phyloP scores from a whole-genome alignment of 352 stramenopile species.

The Pythium apleroticum region DNA sequence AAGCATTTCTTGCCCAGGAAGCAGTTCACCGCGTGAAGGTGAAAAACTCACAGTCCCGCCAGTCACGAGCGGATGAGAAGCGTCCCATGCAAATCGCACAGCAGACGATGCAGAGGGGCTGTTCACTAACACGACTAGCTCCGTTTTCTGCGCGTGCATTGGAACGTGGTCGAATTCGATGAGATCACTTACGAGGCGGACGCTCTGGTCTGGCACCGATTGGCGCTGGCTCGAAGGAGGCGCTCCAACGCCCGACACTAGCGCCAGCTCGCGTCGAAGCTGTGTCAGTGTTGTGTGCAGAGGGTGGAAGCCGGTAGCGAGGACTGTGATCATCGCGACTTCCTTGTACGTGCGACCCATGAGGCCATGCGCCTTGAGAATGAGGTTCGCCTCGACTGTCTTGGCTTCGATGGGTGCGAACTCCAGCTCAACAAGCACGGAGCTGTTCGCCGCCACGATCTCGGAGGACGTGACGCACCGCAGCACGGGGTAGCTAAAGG shows the following conservation, averaged over 20 bases:
- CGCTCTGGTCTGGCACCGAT: conserved; percentile 38
- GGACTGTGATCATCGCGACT: conserved; percentile 54
- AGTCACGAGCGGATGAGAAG: conserved; percentile 47
- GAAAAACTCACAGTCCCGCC: conserved; percentile 50
- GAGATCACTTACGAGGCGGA: conserved; percentile 49
- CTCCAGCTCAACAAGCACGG: conserved; percentile 65
- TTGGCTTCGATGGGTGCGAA: conserved; percentile 74
- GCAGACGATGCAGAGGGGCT: background rate
- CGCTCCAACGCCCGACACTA: conserved; percentile 6
- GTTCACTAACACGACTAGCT: conserved; percentile 61
- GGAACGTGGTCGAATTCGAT: conserved; percentile 66
- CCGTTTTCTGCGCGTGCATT: conserved; percentile 42
- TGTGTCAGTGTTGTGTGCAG: conserved; percentile 35
- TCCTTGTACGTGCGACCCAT: conserved; percentile 72
- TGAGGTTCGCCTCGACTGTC: conserved; percentile 47
- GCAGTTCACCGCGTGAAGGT: conserved; percentile 48
- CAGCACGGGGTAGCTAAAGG: conserved; percentile 46
- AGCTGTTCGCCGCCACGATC: conserved; percentile 63
- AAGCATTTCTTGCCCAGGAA: conserved; percentile 44
- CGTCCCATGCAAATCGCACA: conserved; percentile 63
- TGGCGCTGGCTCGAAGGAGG: conserved; percentile 36
- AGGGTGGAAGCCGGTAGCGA: conserved; percentile 62
- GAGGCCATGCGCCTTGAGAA: conserved; percentile 68
- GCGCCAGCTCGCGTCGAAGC: conserved; percentile 33
- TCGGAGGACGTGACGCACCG: conserved; percentile 48